Conservation (phyloP, 2,329 filamentous ascomycete species). For the Penicillium sp. region DNA sequence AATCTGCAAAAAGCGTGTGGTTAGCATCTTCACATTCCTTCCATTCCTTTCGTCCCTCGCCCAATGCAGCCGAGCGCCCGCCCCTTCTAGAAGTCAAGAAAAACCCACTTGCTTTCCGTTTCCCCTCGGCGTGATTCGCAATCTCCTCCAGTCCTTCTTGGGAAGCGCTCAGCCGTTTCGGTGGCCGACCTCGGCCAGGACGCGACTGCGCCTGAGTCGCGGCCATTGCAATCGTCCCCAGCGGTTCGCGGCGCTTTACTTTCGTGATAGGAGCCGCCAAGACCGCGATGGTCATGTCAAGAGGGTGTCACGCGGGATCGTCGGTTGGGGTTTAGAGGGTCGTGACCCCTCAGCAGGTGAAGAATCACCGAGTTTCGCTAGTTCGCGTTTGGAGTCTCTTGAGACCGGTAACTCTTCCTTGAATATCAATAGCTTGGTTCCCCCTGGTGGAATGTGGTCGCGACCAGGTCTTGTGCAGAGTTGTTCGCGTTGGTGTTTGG, state of each 20-base stretch:
- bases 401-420: not conserved
- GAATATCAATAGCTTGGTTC: not conserved
- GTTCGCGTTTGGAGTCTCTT: not conserved
- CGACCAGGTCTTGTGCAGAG: not conserved
- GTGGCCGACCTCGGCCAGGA: slow-evolving; percentile 27
- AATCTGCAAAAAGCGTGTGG: slow-evolving; percentile 29
- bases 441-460: not conserved
- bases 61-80: not conserved
- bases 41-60: not conserved
- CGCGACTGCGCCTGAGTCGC: slow-evolving; percentile 40
- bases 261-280: slow-evolving; percentile 35
- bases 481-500: not conserved
- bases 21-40: slow-evolving; percentile 3
- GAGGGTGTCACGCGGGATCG: slow-evolving; percentile 26
- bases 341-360: slow-evolving; percentile 9
- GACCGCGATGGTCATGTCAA: slow-evolving; percentile 43
- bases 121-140: slow-evolving; percentile 28
- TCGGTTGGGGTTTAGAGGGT: slow-evolving; percentile 26
- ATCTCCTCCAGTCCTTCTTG: slow-evolving; percentile 27
- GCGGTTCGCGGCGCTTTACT: slow-evolving; percentile 39
- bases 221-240: slow-evolving; percentile 40
- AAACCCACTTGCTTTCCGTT: slow-evolving; percentile 48
- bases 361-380: not conserved
- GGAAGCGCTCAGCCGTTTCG: slow-evolving; percentile 40
- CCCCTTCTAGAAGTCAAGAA: not conserved